Evolutionary conservation across 306 rosid genomes (phyloP), one percentile per base, ranked within the genome.

Genomic region (Canavalia ensiformis): DNA sequence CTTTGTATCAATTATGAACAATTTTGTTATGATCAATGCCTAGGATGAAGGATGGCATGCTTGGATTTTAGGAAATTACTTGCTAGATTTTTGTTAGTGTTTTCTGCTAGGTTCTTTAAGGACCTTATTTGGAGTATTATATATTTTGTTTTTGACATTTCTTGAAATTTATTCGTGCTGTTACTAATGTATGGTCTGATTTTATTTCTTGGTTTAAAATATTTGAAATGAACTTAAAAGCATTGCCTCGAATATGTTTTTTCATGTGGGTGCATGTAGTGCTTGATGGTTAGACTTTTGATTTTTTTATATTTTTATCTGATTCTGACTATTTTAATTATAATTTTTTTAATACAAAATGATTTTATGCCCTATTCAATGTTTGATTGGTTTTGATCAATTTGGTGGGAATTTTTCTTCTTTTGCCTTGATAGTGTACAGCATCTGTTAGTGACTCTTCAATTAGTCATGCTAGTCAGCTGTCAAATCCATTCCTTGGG

Each of bases 401-500:
- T 55, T 74, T 50, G 59, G 51, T 83, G 79, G 44, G 8, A 68
- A 63, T 34, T 44, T 62, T 80, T 62, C n/a, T 63, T 10, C 52
- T 83, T 74, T 45, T 50, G 41, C 78, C 82, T 83, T 78, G 79
- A 70, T 82, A 95, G 99, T 86, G 92, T 89, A 88, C 86, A 18
- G 94, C 99, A 70, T 93, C 99, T 2, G 82, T 93, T 18, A 95
- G 90, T 54, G 95, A 87, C 34, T 89, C 94, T 34, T 55, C 95
- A 7, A 91, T 95, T 56, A 88, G 92, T 77, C 99, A 95, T 70
- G 91, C 93, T 11, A 95, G 93, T 75, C 99, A 95, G 84, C 94
- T 93, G 5, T 83, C 92, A 33, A 95, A 95, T 82, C 97, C 99
- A 3, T 95, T 91, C 80, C 98, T 95, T 78, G 99, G 99, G 42